These are phyloP conservation scores for Ceratorhiza oryzae-sativae DNA, from an alignment of 1,284 basidiomycete genomes.

Conservation along the genomic window DNA sequence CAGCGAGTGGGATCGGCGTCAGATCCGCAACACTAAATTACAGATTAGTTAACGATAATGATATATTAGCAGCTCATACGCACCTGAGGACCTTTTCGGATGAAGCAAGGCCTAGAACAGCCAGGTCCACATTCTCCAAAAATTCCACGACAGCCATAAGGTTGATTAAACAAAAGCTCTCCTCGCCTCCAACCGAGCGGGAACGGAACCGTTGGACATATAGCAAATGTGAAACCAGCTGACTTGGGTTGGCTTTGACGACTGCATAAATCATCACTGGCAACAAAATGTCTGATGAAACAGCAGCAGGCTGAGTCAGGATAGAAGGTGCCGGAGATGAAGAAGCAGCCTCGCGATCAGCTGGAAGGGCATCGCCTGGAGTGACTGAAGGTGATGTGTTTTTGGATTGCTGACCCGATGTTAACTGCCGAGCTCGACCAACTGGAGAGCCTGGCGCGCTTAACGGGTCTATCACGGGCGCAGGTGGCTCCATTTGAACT, in stretches of 20 bases:
- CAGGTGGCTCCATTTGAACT: neutral
- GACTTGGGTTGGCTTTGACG: conserved; percentile 86
- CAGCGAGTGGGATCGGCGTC: conserved; percentile 72
- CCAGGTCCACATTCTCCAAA: conserved; percentile 88
- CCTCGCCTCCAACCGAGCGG: conserved; percentile 76
- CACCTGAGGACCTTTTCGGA: conserved; percentile 66
- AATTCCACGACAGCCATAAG: conserved; percentile 94
- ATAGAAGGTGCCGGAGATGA: conserved; percentile 27
- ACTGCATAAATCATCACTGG: conserved; percentile 92
- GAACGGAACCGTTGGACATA: conserved; percentile 85
- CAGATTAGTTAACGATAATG: neutral
- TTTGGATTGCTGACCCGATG: conserved; percentile 41
- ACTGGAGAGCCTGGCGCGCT: conserved; percentile 44
- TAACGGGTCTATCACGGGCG: conserved; percentile 14
- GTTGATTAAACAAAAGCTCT: conserved; percentile 91
- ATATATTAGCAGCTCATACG: conserved; percentile 41
- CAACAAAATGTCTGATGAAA: conserved; percentile 79
- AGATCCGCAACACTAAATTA: conserved; percentile 69
- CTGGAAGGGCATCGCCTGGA: conserved; percentile 34
- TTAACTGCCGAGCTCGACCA: conserved; percentile 6
- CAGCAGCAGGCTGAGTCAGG: conserved; percentile 53
- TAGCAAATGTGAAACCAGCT: conserved; percentile 83
- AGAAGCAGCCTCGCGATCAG: conserved; percentile 42
- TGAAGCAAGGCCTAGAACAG: conserved; percentile 77
- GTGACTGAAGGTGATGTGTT: conserved; percentile 35